Conservation (phyloP, 345 rosid species). For the Mangifera indica region DNA sequence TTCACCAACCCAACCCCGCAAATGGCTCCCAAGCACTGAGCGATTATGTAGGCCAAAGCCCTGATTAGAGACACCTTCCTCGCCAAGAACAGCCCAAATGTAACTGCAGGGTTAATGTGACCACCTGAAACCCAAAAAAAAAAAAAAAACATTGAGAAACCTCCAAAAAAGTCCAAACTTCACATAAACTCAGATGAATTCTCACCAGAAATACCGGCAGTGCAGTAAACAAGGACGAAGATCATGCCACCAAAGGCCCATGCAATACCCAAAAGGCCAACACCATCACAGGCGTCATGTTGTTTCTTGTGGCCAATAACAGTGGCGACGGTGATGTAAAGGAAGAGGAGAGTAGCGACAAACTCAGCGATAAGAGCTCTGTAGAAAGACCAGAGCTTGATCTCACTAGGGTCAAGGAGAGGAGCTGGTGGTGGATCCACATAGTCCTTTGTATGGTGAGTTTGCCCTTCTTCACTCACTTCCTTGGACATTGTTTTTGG, state of each 20-base stretch:
- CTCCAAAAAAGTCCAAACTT: neutral
- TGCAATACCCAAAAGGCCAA: conserved; percentile 83
- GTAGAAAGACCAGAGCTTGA: conserved; percentile 85
- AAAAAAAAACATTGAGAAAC: neutral
- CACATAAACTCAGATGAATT: neutral
- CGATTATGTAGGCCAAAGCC: conserved; percentile 73
- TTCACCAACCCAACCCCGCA: conserved; percentile 83
- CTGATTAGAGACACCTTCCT: conserved; percentile 69
- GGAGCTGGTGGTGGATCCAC: conserved; percentile 99
- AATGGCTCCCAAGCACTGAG: conserved; percentile 76
- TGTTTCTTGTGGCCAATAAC: conserved; percentile 78
- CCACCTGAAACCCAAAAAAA: conserved; percentile 48
- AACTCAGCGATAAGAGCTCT: conserved; percentile 96
- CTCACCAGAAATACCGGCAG: conserved; percentile 83
- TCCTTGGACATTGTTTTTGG: conserved; percentile 63
- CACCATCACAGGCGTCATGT: conserved; percentile 63
- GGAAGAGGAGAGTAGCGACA: conserved; percentile 90
- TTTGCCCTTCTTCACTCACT: conserved; percentile 71
- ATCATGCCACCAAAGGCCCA: conserved; percentile 97
- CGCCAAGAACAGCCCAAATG: conserved; percentile 63
- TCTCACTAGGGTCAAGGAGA: conserved; percentile 55
- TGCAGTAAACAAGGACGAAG: conserved; percentile 68
- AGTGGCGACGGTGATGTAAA: conserved; percentile 74
- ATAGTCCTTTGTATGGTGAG: conserved; percentile 68
- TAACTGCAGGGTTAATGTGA: conserved; percentile 72